These are phyloP conservation scores for Nicotiana benthamiana DNA, from an alignment of 257 asterid genomes.

Conservation along the genomic window DNA sequence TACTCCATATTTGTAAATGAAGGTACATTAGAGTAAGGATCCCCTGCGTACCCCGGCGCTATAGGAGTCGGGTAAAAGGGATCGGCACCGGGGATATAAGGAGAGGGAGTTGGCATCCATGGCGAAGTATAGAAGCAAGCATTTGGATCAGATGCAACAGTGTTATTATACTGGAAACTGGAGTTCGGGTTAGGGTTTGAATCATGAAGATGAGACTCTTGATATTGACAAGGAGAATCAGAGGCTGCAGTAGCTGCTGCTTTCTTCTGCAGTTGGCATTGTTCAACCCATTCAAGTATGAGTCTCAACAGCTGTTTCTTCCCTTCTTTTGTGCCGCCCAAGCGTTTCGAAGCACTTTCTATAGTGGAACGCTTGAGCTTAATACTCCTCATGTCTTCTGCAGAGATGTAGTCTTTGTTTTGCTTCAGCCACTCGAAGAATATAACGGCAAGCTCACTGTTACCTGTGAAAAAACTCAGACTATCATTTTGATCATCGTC, in stretches of 20 bases:
- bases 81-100: not conserved
- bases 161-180: not conserved
- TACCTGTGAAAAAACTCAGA: slow-evolving; percentile 39
- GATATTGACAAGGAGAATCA: slow-evolving; percentile 1
- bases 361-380: slow-evolving; percentile 74
- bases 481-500: slow-evolving; percentile 11
- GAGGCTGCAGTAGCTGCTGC: not conserved
- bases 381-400: slow-evolving; percentile 71
- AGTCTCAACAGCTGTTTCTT: slow-evolving; percentile 66
- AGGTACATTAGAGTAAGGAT: slow-evolving; percentile 13
- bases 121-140: slow-evolving; percentile 18
- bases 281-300: slow-evolving; percentile 80
- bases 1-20: slow-evolving; percentile 21
- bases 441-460: slow-evolving; percentile 50
- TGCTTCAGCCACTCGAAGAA: slow-evolving; percentile 86
- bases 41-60: not conserved
- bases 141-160: slow-evolving; percentile 7
- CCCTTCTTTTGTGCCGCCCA: slow-evolving; percentile 59
- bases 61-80: not conserved
- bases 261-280: slow-evolving; percentile 55
- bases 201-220: not conserved
- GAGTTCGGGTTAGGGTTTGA: slow-evolving; percentile 10
- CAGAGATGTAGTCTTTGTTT: slow-evolving; percentile 62
- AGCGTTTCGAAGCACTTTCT: slow-evolving; percentile 62
- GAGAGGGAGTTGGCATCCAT: slow-evolving; percentile 24